Percentiles rank a stretch among this genome's conserved stretches.
Evolutionary conservation across 768 basidiomycete species (phyloP).

Genomic region (Trametes villosa): DNA sequence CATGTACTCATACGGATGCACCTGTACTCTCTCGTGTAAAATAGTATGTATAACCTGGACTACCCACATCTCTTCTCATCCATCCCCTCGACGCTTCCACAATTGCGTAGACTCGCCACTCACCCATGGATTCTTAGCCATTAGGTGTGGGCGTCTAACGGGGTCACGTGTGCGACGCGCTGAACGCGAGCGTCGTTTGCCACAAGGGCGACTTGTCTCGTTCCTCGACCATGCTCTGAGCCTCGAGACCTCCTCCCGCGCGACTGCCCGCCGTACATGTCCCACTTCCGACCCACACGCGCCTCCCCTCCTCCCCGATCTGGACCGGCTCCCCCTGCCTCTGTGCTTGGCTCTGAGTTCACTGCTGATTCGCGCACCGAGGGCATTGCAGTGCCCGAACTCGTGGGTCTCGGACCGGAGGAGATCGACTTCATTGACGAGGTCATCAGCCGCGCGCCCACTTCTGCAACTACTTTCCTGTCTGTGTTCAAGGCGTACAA

Average conservation of each 20-base stretch:
- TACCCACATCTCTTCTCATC: too few relatives aligned
- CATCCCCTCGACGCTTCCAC: background rate
- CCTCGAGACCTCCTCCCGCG: background rate
- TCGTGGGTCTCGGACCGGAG: conserved; percentile 34
- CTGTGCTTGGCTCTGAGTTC: conserved; percentile 8
- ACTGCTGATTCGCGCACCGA: conserved; percentile 32
- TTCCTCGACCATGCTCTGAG: conserved; percentile 6
- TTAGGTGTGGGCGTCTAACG: background rate
- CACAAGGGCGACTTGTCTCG: conserved; percentile 9
- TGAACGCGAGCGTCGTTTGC: conserved; percentile 19
- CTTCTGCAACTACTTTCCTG: conserved; percentile 74
- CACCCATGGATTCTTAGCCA: too few relatives aligned
- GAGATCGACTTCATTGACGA: conserved; percentile 78
- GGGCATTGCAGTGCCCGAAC: conserved; percentile 35
- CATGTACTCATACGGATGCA: background rate
- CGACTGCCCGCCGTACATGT: conserved; percentile 29
- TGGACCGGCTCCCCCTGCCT: conserved; percentile 9
- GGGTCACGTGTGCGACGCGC: conserved; percentile 24
- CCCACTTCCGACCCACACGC: conserved; percentile 39
- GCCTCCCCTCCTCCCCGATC: conserved; percentile 39
- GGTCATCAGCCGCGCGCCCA: conserved; percentile 70
- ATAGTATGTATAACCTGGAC: background rate
- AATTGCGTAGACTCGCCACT: too few relatives aligned
- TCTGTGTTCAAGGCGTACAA: conserved; percentile 87
- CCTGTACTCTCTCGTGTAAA: conserved; percentile 5